Evolutionary conservation across 192 early-diverging fungal species (phyloP).

Genomic region (Powellomyces hirtus): DNA sequence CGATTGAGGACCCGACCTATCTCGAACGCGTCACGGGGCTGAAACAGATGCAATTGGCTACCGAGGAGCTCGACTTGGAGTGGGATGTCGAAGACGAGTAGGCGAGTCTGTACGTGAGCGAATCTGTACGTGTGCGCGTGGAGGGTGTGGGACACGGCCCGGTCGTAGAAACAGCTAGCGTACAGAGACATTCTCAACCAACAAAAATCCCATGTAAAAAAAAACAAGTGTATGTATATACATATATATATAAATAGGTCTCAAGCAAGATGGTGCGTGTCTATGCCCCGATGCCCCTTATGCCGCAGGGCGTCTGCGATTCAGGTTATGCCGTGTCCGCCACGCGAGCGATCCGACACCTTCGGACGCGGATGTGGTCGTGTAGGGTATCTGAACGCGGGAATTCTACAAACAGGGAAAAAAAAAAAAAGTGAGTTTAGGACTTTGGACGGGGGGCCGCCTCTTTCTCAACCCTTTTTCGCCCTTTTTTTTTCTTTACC

Average conservation of each 20-base stretch:
- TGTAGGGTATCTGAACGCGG: slow-evolving; percentile 32
- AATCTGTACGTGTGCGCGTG: too few relatives aligned
- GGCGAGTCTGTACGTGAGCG: neutral
- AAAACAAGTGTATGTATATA: too few relatives aligned
- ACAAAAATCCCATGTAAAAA: too few relatives aligned
- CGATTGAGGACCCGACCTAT: slow-evolving; percentile 69
- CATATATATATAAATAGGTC: too few relatives aligned
- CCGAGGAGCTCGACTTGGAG: slow-evolving; percentile 72
- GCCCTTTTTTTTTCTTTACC: slow-evolving; percentile 14
- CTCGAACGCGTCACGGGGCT: slow-evolving; percentile 88
- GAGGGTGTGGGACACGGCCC: too few relatives aligned
- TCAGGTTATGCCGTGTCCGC: slow-evolving; percentile 26
- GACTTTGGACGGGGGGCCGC: too few relatives aligned
- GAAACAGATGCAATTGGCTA: slow-evolving; percentile 72
- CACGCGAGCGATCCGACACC: slow-evolving; percentile 37
- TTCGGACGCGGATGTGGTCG: slow-evolving; percentile 30
- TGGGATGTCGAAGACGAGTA: slow-evolving; percentile 72
- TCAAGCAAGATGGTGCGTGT: too few relatives aligned
- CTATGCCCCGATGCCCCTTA: too few relatives aligned
- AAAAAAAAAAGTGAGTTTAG: too few relatives aligned
- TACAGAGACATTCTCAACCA: too few relatives aligned
- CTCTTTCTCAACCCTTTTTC: slow-evolving; percentile 1
- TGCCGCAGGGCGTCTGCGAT: slow-evolving; percentile 16
- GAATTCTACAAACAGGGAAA: slow-evolving; percentile 16
- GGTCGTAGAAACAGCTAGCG: too few relatives aligned